These are phyloP conservation scores for Mycocentrospora acerina DNA, from an alignment of 2,329 filamentous ascomycete species.

Conservation along the genomic window DNA sequence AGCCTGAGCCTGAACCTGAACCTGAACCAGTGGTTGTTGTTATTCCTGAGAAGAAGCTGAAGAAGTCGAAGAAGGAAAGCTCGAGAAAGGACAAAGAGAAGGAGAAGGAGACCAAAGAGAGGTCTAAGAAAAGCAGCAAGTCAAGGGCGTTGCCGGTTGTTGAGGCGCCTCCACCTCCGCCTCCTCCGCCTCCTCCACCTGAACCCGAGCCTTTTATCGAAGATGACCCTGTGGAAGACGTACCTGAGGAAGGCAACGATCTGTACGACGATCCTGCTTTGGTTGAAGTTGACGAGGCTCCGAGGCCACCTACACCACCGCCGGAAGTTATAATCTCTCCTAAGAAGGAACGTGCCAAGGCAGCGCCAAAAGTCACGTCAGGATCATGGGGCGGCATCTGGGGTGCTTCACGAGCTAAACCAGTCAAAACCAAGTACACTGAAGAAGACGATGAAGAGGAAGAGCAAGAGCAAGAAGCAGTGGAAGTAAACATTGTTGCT, in stretches of 20 bases:
- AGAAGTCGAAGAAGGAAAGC: constrained; percentile 21
- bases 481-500: too few species aligned
- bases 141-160: constrained; percentile 17
- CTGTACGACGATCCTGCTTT: constrained; percentile 17
- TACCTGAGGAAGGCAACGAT: constrained; percentile 5
- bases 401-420: constrained; percentile 56
- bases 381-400: constrained; percentile 73
- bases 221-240: constrained; percentile 16
- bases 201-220: constrained; percentile 22
- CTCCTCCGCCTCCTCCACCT: constrained; percentile 12
- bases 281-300: constrained; percentile 22
- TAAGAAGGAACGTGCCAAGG: constrained; percentile 74
- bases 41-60: constrained; percentile 16
- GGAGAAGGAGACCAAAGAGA: background rate
- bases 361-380: constrained; percentile 67
- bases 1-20: constrained; percentile 34
- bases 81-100: too few species aligned
- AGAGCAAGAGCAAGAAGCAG: too few species aligned
- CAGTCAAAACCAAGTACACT: constrained; percentile 40
- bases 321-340: constrained; percentile 53
- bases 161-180: constrained; percentile 24
- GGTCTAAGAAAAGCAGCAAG: constrained; percentile 25
- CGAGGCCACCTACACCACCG: constrained; percentile 50
- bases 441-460: constrained; percentile 35
- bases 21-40: constrained; percentile 32